Percentiles rank a stretch among this genome's conserved stretches.
phyloP scores from a whole-genome alignment of 1,139 yeast genomes.

The Hyphopichia pseudoburtonii region DNA sequence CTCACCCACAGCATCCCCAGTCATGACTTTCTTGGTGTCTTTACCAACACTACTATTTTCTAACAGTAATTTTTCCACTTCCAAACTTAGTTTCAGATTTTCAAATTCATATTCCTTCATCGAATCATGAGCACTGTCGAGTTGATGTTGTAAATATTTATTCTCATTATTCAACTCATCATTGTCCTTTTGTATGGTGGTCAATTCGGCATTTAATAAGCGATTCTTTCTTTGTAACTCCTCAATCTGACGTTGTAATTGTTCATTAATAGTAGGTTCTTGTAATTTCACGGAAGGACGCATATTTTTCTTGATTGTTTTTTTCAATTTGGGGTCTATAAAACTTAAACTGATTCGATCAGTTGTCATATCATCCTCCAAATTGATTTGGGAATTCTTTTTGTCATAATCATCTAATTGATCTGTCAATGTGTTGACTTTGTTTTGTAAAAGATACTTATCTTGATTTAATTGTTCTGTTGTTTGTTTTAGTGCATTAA shows the following conservation, averaged over 20 bases:
- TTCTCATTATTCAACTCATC: slow-evolving; percentile 19
- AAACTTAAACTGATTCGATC: too few relatives aligned
- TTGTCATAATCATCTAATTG: slow-evolving; percentile 10
- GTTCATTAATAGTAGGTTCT: too few relatives aligned
- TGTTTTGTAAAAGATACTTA: slow-evolving; percentile 9
- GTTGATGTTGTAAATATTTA: slow-evolving; percentile 9
- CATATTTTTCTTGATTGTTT: too few relatives aligned
- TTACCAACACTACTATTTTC: background rate
- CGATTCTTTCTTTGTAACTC: slow-evolving; percentile 4
- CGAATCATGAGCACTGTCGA: background rate
- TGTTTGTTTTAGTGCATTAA: slow-evolving; percentile 11
- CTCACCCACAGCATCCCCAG: background rate
- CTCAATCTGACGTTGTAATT: too few relatives aligned
- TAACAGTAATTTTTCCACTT: background rate
- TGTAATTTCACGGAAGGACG: too few relatives aligned
- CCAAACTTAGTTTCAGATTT: background rate
- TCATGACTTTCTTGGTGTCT: too few relatives aligned
- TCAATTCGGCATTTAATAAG: slow-evolving; percentile 3
- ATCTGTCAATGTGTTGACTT: slow-evolving; percentile 11
- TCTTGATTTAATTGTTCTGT: slow-evolving; percentile 11
- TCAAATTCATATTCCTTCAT: background rate
- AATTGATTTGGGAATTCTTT: slow-evolving; percentile 4
- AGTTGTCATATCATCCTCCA: slow-evolving; percentile 3
- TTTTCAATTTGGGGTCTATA: too few relatives aligned
- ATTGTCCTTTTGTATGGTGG: slow-evolving; percentile 4